Conservation (phyloP, 108 stramenopile genomes). For the Aureococcus anophagefferens region DNA sequence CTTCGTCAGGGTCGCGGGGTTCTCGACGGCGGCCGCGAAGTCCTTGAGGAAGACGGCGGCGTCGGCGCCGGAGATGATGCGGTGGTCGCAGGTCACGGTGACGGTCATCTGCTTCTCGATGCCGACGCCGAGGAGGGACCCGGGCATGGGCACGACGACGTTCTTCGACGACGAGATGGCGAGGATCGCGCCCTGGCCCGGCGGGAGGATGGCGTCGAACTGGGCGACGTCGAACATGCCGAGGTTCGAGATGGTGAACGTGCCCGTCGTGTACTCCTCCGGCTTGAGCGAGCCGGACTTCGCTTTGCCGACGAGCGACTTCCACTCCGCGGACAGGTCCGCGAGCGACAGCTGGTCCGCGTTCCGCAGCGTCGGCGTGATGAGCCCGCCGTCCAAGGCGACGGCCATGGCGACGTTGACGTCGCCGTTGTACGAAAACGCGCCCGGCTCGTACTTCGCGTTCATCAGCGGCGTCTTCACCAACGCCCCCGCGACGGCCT, state of each 20-base stretch:
- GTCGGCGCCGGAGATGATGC: conserved; percentile 93
- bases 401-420: conserved; percentile 98
- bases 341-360: conserved; percentile 78
- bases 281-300: conserved; percentile 41
- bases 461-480: conserved; percentile 92
- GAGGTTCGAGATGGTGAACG: conserved; percentile 94
- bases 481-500: conserved; percentile 82
- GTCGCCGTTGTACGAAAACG: conserved; percentile 76
- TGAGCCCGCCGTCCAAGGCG: conserved; percentile 93
- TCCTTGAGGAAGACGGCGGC: conserved; percentile 88
- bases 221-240: conserved; percentile 94
- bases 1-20: conserved; percentile 31
- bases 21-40: conserved; percentile 81
- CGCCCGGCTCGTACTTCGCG: conserved; percentile 67
- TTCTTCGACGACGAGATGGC: conserved; percentile 83
- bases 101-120: conserved; percentile 89
- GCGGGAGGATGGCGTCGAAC: conserved; percentile 89
- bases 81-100: conserved; percentile 90
- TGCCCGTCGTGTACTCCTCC: conserved; percentile 87
- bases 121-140: conserved; percentile 73
- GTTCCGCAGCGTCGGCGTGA: conserved; percentile 83
- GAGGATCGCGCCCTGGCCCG: conserved; percentile 77
- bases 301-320: conserved; percentile 44
- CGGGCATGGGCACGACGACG: conserved; percentile 56
- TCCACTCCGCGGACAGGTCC: conserved; percentile 85